Evolutionary conservation across 352 stramenopile species (phyloP), one percentile per base, ranked within the genome.

Genomic region (Pythium insidiosum): DNA sequence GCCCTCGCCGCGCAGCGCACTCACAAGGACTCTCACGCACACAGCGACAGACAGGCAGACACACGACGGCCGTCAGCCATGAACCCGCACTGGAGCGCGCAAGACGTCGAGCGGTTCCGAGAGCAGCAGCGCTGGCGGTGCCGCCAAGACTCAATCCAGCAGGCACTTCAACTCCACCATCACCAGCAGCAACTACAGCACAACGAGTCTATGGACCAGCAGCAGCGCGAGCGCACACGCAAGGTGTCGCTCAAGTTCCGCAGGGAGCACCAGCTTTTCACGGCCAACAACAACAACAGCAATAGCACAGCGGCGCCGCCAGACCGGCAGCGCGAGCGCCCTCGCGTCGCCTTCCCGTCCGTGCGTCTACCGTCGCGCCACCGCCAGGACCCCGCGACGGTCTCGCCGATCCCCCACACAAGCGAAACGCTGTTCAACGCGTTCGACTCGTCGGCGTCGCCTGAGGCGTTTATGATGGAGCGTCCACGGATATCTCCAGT

Each of bases 391-490:
- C n/a, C n/a, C n/a, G n/a, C n/a, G n/a, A n/a, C n/a, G n/a, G n/a
- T n/a, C 31, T 61, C 53, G 12, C 53, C 53, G 9, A 5, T 61
- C 35, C 46, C 46, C 1, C 53, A 53, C 33, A 47, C 24, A n/a
- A n/a, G n/a, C n/a, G n/a, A n/a, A n/a, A n/a, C n/a, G n/a, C 38
- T 56, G 33, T 63, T 57, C 43, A 63, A 63, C 18, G 54, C 54
- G 12, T 63, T 63, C 26, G 54, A 63, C 43, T 63, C 42, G 5
- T 38, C 38, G 3, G 38, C 41, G 26, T 63, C 54, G n/a, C 54
- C 54, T 9, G 54, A 63, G 43, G 33, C 34, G 7, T 63, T 63
- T 34, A 20, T 19, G n/a, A 30, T 57, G 0, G 43, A 37, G 23
- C 10, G 21, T 30, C 19, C 6, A 26, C 53, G 18, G 25, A 53